phyloP scores from a whole-genome alignment of 2,329 filamentous ascomycete genomes.

The Diaporthe ilicicola region DNA sequence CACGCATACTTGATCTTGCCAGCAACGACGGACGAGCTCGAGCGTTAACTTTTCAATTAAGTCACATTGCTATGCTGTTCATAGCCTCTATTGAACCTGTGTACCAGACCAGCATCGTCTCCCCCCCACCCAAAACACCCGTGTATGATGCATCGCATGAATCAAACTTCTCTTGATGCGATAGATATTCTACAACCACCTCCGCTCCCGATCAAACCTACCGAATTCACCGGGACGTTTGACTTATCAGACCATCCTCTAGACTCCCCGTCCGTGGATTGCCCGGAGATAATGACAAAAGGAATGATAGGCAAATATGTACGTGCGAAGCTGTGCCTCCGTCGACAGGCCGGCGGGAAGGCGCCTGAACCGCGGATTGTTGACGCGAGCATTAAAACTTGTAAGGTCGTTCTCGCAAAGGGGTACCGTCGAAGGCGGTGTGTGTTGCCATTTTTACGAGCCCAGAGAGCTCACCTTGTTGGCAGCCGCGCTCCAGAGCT shows the following conservation, averaged over 20 bases:
- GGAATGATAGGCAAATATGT: slow-evolving; percentile 23
- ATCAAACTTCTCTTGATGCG: not conserved
- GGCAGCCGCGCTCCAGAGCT: slow-evolving; percentile 57
- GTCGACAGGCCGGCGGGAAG: slow-evolving; percentile 7
- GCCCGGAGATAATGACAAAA: not conserved
- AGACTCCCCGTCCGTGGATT: slow-evolving; percentile 8
- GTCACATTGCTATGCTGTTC: slow-evolving; percentile 4
- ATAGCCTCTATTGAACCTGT: slow-evolving; percentile 12
- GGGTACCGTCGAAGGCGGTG: not conserved
- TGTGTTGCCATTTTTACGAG: not conserved
- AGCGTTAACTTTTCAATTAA: not conserved
- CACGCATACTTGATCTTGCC: not conserved
- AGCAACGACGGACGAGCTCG: not conserved
- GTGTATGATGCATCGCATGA: not conserved
- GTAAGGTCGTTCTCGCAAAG: not conserved
- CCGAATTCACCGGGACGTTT: not conserved
- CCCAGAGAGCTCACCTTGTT: slow-evolving; percentile 56
- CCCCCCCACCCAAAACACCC: not conserved
- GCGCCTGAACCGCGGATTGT: not conserved
- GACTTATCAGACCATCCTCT: not conserved
- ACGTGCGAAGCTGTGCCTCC: slow-evolving; percentile 12
- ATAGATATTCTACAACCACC: not conserved
- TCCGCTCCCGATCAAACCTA: not conserved
- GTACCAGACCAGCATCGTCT: not conserved
- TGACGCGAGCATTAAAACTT: slow-evolving; percentile 21